A percentile compares a stretch with the other conserved stretches of the same genome.
Evolutionary conservation across 2,329 filamentous ascomycete species (phyloP).

Genomic region (Chrysoporthe cubensis): DNA sequence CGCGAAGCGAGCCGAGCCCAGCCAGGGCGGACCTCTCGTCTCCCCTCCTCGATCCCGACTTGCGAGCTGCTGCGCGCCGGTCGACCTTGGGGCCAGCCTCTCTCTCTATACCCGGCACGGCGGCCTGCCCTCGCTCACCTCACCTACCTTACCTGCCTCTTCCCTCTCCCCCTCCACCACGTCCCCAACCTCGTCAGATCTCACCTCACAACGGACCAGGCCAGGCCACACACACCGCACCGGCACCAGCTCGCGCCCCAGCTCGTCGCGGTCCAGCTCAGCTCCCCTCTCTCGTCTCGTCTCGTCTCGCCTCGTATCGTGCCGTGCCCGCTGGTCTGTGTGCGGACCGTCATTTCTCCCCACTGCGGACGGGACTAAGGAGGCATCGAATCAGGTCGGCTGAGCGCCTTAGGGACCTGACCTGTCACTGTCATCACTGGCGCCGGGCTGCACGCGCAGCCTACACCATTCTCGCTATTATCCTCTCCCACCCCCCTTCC

Average conservation of each 20-base stretch:
- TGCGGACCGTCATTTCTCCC: neutral
- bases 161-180: neutral
- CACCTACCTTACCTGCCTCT: neutral
- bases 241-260: neutral
- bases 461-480: conserved; percentile 3
- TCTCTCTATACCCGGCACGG: too few species aligned
- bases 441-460: neutral
- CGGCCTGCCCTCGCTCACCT: neutral
- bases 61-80: neutral
- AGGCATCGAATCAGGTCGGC: conserved; percentile 1
- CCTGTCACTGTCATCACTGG: neutral
- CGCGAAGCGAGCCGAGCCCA: conserved; percentile 1
- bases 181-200: conserved; percentile 2
- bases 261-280: neutral
- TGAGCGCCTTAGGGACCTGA: neutral
- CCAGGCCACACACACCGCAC: neutral
- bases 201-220: neutral
- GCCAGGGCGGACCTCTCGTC: neutral
- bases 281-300: neutral
- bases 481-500: neutral
- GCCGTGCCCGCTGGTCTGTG: neutral
- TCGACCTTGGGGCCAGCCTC: too few species aligned
- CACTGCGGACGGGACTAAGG: neutral
- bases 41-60: neutral
- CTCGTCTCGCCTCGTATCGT: conserved; percentile 6